A percentile compares a stretch with the other conserved stretches of the same genome.
Evolutionary conservation across 1,284 basidiomycete genomes (phyloP).

Genomic region (Fomes fomentarius): DNA sequence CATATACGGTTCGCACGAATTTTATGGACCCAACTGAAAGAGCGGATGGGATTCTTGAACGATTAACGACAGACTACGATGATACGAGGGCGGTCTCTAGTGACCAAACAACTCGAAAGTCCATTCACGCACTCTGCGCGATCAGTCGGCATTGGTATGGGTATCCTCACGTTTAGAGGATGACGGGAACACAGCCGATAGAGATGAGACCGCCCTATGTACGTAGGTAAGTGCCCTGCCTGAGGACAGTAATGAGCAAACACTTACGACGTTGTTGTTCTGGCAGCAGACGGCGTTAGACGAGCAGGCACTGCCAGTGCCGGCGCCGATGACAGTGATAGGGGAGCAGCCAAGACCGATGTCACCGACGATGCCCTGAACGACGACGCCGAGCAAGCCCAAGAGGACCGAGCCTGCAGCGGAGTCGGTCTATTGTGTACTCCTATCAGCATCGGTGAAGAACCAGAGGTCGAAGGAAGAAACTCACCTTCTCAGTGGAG

Average conservation of each 20-base stretch:
- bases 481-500: slow-evolving; percentile 19
- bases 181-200: slow-evolving; percentile 28
- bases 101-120: not conserved
- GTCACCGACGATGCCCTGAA: slow-evolving; percentile 18
- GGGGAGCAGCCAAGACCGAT: slow-evolving; percentile 29
- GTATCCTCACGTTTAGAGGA: slow-evolving; percentile 9
- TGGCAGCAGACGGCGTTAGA: slow-evolving; percentile 27
- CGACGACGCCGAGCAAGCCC: slow-evolving; percentile 25
- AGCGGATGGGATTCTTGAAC: not conserved
- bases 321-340: slow-evolving; percentile 24
- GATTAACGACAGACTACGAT: not conserved
- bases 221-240: not conserved
- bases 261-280: slow-evolving; percentile 27
- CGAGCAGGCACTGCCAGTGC: slow-evolving; percentile 13
- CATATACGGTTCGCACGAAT: not conserved
- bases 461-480: too few species aligned
- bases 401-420: slow-evolving; percentile 3
- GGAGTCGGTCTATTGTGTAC: slow-evolving; percentile 8
- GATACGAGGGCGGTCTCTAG: not conserved
- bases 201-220: slow-evolving; percentile 28
- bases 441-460: too few species aligned
- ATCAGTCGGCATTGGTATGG: not conserved
- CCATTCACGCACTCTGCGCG: not conserved
- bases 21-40: not conserved
- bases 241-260: too few species aligned